Conservation (phyloP, 2,329 filamentous ascomycete genomes). For the Penicillium verrucosum region DNA sequence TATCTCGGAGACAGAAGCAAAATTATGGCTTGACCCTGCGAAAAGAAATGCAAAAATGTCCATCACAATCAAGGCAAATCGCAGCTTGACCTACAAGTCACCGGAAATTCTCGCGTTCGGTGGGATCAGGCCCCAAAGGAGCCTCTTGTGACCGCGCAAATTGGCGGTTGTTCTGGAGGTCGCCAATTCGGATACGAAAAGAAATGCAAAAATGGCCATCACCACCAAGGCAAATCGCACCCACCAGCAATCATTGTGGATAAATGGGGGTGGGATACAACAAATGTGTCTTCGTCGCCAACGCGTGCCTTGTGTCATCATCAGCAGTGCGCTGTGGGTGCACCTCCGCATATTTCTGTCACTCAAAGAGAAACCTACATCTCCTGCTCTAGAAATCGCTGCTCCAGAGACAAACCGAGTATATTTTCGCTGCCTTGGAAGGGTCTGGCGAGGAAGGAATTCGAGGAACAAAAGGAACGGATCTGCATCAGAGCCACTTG, state of each 20-base stretch:
- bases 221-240: background rate
- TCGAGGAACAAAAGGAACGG: background rate
- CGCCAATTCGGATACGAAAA: background rate
- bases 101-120: background rate
- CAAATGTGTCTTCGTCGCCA: background rate
- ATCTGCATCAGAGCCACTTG: too few species aligned
- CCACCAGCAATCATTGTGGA: background rate
- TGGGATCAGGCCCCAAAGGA: background rate
- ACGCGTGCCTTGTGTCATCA: background rate
- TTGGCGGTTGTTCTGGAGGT: background rate
- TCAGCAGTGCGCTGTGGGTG: background rate
- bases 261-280: background rate
- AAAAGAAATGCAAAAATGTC: too few species aligned
- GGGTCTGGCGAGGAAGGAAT: background rate
- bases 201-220: background rate
- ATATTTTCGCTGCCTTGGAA: background rate
- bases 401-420: background rate
- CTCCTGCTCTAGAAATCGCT: background rate
- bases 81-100: background rate
- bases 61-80: too few species aligned
- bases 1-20: too few species aligned
- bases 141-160: background rate
- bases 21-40: too few species aligned
- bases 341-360: background rate
- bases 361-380: background rate